Conservation (phyloP, 176 grass and related monocot genomes). For the Tillandsia fasciculata region DNA sequence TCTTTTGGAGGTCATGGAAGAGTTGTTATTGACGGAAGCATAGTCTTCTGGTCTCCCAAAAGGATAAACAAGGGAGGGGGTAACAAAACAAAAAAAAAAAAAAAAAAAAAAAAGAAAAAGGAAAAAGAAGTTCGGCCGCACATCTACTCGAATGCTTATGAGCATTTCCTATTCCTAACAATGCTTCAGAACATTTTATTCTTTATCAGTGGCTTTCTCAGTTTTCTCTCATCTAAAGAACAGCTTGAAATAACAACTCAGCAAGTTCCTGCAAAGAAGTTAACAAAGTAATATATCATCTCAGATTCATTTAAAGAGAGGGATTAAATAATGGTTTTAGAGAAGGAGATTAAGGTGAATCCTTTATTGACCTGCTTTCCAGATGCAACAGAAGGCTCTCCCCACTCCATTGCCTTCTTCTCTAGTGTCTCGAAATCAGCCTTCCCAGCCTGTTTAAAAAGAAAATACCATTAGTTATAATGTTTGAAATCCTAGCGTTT, state of each 20-base stretch:
- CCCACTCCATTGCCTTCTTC: slow-evolving; percentile 88
- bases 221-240: slow-evolving; percentile 34
- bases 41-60: background rate
- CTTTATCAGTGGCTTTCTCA: background rate
- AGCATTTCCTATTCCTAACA: background rate
- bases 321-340: background rate
- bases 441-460: slow-evolving; percentile 57
- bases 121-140: background rate
- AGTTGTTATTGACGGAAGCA: background rate
- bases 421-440: slow-evolving; percentile 74
- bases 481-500: background rate
- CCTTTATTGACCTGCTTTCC: slow-evolving; percentile 62
- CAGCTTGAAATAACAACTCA: slow-evolving; percentile 80
- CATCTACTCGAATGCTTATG: background rate
- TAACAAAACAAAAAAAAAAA: no score
- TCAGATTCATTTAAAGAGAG: background rate
- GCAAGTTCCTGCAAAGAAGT: slow-evolving; percentile 59
- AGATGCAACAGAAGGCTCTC: slow-evolving; percentile 69
- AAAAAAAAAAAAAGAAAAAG: background rate
- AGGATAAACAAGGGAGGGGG: background rate
- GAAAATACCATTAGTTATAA: background rate
- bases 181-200: background rate
- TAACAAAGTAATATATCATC: background rate
- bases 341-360: background rate
- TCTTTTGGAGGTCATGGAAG: no score